Evolutionary conservation across 2,329 filamentous ascomycete species (phyloP).

Genomic region (Periconia digitata): DNA sequence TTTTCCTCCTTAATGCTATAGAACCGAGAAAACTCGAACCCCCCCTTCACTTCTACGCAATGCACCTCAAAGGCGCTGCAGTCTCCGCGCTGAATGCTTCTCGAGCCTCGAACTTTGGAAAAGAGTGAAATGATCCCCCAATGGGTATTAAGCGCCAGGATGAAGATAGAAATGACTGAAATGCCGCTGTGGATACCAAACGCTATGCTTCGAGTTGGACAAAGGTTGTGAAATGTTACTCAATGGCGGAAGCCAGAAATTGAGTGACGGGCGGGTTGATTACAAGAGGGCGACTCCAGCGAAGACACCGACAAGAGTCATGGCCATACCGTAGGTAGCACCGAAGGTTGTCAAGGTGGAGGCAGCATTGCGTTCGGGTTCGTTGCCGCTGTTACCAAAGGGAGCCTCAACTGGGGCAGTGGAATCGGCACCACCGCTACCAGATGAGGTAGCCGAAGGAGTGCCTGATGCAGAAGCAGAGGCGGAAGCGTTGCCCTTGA

Average conservation of each 20-base stretch:
- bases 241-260: slow-evolving; percentile 1
- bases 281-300: slow-evolving; percentile 57
- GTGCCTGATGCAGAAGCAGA: slow-evolving; percentile 50
- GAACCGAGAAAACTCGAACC: neutral
- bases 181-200: slow-evolving; percentile 6
- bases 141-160: slow-evolving; percentile 3
- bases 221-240: slow-evolving; percentile 1
- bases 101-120: neutral
- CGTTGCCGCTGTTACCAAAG: slow-evolving; percentile 27
- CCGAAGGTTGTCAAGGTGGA: slow-evolving; percentile 53
- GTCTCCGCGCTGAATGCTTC: neutral
- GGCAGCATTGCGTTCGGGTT: slow-evolving; percentile 33
- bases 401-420: slow-evolving; percentile 25
- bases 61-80: neutral
- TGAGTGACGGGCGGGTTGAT: slow-evolving; percentile 4
- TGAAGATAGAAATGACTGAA: slow-evolving; percentile 12
- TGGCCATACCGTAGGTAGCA: slow-evolving; percentile 58
- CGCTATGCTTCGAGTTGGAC: slow-evolving; percentile 18
- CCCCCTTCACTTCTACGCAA: neutral
- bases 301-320: slow-evolving; percentile 58
- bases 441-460: slow-evolving; percentile 35
- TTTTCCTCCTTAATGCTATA: neutral
- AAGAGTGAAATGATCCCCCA: neutral
- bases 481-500: slow-evolving; percentile 58
- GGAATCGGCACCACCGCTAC: slow-evolving; percentile 10